Base-by-base conservation (phyloP, 129 eudicot genomes). In the Ambrosia trifida region DNA sequence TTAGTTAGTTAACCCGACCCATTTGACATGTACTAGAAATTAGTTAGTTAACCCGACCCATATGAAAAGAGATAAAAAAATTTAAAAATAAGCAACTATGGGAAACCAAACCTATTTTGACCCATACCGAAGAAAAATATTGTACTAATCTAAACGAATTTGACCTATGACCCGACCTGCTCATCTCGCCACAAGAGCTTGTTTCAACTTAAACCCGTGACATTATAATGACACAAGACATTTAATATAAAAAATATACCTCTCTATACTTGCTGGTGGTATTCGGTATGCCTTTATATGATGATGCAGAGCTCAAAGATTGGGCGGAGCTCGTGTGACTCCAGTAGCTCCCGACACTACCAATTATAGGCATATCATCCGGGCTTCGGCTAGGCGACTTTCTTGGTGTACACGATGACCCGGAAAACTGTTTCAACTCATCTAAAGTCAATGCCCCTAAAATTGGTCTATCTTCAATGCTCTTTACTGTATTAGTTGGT, bases 221-320 rank as follows among this genome's bases (percentile, higher is more conserved):
- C 60, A 10, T 18, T 18, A 18, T 51, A 7, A 53, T 17, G 4
- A 65, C 57, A 66, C 12, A 53, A n/a, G 54, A 69, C 43, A 50
- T 2, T 47, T 47, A 5, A 61, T 54, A 59, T 7, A 61, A 32
- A 13, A 16, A 13, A 24, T 54, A 45, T 87, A 94, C 97, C 97
- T 94, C 99, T 86, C 94, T 84, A 53, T 95, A 95, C 83, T 90
- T 95, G 96, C 99, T 95, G 70, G 85, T 84, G 47, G 94, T 86
- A 67, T 88, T 94, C 51, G 97, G 99, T 83, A 90, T 94, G 85
- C 99, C 99, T 84, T 94, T 94, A 70, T 71, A 90, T 32, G 99
- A 87, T 43, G 97, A 77, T 9, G 20, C 79, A 43, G 96, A 73
- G 53, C 77, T 69, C 57, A 87, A 79, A 43, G 67, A 80, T 63